Evolutionary conservation across 78 protist species (phyloP).

Genomic region (Chrysochromulina parva): DNA sequence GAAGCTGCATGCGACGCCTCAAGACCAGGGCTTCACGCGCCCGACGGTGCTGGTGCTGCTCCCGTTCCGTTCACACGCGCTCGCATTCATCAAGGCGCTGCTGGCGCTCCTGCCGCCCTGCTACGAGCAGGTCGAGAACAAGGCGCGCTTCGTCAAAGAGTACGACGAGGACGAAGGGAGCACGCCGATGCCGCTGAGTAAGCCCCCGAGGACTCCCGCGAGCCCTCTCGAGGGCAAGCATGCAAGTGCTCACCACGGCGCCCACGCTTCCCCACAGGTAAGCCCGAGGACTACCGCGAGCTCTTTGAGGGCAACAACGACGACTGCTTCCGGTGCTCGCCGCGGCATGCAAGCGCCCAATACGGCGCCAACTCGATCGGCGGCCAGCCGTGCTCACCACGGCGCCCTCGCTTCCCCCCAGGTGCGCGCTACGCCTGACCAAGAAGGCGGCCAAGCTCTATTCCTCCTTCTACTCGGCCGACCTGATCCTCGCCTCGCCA

Average conservation of each 20-base stretch:
- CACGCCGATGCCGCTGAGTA: background rate
- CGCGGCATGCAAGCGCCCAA: no score
- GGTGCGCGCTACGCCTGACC: slow-evolving; percentile 34
- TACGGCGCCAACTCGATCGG: no score
- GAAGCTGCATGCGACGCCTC: background rate
- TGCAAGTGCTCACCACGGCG: no score
- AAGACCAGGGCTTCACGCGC: slow-evolving; percentile 48
- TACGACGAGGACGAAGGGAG: slow-evolving; percentile 4
- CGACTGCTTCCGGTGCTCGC: slow-evolving; percentile 55
- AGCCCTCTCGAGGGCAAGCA: no score
- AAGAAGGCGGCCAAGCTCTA: slow-evolving; percentile 50
- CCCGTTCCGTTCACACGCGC: slow-evolving; percentile 33
- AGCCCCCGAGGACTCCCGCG: no score
- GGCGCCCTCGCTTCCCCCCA: no score
- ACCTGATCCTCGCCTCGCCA: slow-evolving; percentile 84
- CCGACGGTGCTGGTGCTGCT: slow-evolving; percentile 40
- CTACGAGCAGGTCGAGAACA: background rate
- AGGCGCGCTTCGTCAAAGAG: slow-evolving; percentile 14
- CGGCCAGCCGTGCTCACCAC: no score
- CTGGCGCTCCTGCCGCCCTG: background rate
- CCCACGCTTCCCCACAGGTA: background rate
- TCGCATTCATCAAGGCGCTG: background rate
- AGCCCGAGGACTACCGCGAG: slow-evolving; percentile 42
- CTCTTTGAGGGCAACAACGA: slow-evolving; percentile 43
- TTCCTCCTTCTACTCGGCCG: slow-evolving; percentile 51